Percentiles rank a stretch among this genome's conserved stretches.
Conservation (phyloP, 805 yeast genomes). For the Metschnikowia peoriensis region DNA sequence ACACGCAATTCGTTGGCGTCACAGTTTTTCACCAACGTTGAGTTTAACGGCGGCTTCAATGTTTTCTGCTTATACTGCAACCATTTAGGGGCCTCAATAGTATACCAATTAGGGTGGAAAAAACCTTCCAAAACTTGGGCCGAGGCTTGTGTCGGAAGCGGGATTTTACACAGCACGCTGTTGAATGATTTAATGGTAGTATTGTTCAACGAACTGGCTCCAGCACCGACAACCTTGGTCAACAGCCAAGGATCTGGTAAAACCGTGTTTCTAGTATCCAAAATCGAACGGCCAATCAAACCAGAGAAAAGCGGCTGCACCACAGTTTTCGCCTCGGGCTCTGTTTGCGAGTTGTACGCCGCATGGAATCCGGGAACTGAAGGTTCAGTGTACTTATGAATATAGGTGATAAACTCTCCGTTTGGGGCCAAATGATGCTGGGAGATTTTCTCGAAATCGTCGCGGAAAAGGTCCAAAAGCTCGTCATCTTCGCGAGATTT, state of each 20-base stretch:
- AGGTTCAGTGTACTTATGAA: slow-evolving; percentile 33
- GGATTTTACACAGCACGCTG: slow-evolving; percentile 31
- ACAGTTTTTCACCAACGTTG: slow-evolving; percentile 27
- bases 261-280: slow-evolving; percentile 71
- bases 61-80: slow-evolving; percentile 29
- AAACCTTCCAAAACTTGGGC: slow-evolving; percentile 40
- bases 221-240: slow-evolving; percentile 52
- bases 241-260: slow-evolving; percentile 66
- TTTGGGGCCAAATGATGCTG: slow-evolving; percentile 49
- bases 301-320: slow-evolving; percentile 83
- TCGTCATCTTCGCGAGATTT: slow-evolving; percentile 14
- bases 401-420: slow-evolving; percentile 54
- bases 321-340: slow-evolving; percentile 45
- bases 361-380: slow-evolving; percentile 24
- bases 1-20: slow-evolving; percentile 20
- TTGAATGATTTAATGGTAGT: slow-evolving; percentile 32
- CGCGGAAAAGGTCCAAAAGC: slow-evolving; percentile 41
- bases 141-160: slow-evolving; percentile 31
- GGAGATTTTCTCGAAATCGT: slow-evolving; percentile 62
- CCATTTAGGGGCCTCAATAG: slow-evolving; percentile 44
- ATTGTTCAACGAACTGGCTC: slow-evolving; percentile 20
- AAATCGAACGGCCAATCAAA: slow-evolving; percentile 59
- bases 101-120: slow-evolving; percentile 46
- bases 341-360: slow-evolving; percentile 28
- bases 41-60: slow-evolving; percentile 24